A percentile compares a stretch with the other conserved stretches of the same genome.
phyloP scores from a whole-genome alignment of 1,139 yeast genomes.

The Saccharomyces hybrid region DNA sequence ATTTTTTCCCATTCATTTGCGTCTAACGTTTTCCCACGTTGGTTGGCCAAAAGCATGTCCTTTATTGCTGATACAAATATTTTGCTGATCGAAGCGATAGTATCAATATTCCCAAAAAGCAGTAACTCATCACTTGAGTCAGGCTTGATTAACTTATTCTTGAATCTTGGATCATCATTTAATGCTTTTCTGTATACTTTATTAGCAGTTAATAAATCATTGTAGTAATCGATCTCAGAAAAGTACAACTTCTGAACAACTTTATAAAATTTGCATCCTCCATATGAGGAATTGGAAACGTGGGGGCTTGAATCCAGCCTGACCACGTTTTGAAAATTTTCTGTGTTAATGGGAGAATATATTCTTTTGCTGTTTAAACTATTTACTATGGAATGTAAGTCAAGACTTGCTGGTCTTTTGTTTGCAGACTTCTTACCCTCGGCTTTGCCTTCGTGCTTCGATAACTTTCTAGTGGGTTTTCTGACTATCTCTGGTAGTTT shows the following conservation, averaged over 20 bases:
- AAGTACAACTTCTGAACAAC: constrained; percentile 20
- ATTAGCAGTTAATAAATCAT: constrained; percentile 21
- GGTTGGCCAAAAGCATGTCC: constrained; percentile 6
- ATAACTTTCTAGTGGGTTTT: not conserved
- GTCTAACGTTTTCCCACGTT: constrained; percentile 5
- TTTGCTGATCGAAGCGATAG: constrained; percentile 31
- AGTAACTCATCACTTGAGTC: constrained; percentile 27
- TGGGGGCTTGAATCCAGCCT: constrained; percentile 3
- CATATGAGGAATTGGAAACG: not conserved
- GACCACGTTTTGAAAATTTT: constrained; percentile 10
- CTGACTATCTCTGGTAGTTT: constrained; percentile 13
- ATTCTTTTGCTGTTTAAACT: constrained; percentile 19
- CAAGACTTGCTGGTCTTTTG: constrained; percentile 17
- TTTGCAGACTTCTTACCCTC: constrained; percentile 4
- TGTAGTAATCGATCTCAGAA: constrained; percentile 24
- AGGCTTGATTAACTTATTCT: constrained; percentile 18
- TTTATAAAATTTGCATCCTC: constrained; percentile 14
- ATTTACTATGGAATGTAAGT: constrained; percentile 9
- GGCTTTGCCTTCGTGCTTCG: not conserved
- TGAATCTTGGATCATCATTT: constrained; percentile 20
- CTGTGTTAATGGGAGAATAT: constrained; percentile 26
- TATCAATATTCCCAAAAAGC: constrained; percentile 34
- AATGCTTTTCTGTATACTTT: constrained; percentile 27
- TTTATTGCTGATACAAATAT: constrained; percentile 22
- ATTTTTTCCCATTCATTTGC: constrained; percentile 12